These are phyloP conservation scores for Crithidia sp. DNA, from an alignment of 208 protist species.

Conservation along the genomic window DNA sequence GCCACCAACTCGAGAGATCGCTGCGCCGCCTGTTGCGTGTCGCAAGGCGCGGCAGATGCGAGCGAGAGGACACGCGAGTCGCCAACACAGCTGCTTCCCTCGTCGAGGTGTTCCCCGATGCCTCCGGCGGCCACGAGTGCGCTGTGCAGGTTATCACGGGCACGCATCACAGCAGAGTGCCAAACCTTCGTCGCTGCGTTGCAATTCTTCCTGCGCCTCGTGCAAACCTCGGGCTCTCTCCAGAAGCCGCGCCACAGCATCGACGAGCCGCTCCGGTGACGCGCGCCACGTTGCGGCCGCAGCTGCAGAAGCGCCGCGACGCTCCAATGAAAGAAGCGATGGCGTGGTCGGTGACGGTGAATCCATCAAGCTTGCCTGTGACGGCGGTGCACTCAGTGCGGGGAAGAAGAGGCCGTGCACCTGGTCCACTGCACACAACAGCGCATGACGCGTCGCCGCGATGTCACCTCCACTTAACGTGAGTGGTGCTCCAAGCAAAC, in stretches of 20 bases:
- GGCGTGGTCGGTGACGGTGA: no score
- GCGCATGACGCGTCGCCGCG: neutral
- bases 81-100: neutral
- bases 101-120: neutral
- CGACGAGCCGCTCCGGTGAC: neutral
- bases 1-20: neutral
- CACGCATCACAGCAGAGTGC: neutral
- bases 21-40: neutral
- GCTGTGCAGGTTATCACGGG: neutral
- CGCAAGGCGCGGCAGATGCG: neutral
- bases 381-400: neutral
- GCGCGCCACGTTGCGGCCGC: neutral
- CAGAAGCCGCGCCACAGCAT: neutral
- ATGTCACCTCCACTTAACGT: neutral
- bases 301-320: neutral
- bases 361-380: neutral
- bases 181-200: neutral
- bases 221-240: neutral
- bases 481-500: slow-evolving; percentile 5
- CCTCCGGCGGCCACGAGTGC: neutral
- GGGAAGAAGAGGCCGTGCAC: neutral
- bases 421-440: neutral
- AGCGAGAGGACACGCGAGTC: neutral
- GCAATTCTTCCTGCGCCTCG: neutral
- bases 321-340: neutral